Conservation (phyloP, 495 filamentous ascomycete species). For the Glarea lozoyensis region DNA sequence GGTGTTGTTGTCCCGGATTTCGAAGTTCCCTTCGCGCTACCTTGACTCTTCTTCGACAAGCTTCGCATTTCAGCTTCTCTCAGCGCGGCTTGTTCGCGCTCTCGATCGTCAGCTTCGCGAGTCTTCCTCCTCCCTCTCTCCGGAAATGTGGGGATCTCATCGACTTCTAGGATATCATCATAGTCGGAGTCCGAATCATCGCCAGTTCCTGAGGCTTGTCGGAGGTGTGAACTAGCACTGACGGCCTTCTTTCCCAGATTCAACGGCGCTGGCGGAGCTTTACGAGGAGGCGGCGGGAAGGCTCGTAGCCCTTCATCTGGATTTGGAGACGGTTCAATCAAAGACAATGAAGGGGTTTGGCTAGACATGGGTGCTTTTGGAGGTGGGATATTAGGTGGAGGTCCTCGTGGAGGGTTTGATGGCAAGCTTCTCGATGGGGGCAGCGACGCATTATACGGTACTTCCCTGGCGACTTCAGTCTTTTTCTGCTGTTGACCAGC, state of each 20-base stretch:
- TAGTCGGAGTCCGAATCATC: conserved; percentile 75
- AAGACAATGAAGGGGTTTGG: conserved; percentile 28
- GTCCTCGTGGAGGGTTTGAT: conserved; percentile 27
- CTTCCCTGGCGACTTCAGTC: conserved; percentile 26
- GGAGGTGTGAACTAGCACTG: conserved; percentile 31
- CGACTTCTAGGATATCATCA: conserved; percentile 62
- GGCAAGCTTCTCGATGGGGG: conserved; percentile 40
- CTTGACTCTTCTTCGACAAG: conserved; percentile 55
- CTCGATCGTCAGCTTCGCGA: conserved; percentile 76
- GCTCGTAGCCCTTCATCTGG: conserved; percentile 32
- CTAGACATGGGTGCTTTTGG: conserved; percentile 16
- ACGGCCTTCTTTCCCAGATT: conserved; percentile 50
- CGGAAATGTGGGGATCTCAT: conserved; percentile 45
- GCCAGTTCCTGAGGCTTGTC: conserved; percentile 37
- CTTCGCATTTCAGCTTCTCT: conserved; percentile 58
- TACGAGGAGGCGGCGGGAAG: conserved; percentile 53
- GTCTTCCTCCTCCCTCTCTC: conserved; percentile 78
- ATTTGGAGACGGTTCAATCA: conserved; percentile 39
- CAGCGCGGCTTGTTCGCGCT: conserved; percentile 56
- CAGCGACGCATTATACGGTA: conserved; percentile 33
- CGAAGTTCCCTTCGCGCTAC: conserved; percentile 43
- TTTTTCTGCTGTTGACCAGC: conserved; percentile 27
- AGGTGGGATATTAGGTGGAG: conserved; percentile 18
- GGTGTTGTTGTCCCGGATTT: conserved; percentile 21
- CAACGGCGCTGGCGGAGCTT: conserved; percentile 76